Percentiles rank a stretch among this genome's conserved stretches.
Evolutionary conservation across 805 yeast genomes (phyloP).

Genomic region (Myxozyma nipponensis): DNA sequence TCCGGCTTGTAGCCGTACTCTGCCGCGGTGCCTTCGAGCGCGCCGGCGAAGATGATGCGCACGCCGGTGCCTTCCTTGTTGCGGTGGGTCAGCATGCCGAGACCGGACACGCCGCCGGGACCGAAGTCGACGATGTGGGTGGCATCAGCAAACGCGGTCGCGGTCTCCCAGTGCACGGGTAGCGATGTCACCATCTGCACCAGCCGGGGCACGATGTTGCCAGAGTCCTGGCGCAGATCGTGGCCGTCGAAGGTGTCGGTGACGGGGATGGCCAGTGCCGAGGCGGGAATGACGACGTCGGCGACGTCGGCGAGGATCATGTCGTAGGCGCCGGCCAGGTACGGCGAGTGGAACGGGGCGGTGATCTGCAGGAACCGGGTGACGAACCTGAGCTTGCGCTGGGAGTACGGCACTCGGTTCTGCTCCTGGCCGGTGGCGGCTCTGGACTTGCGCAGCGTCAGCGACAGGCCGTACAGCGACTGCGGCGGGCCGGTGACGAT

Average conservation of each 20-base stretch:
- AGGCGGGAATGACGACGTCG: conserved; percentile 52
- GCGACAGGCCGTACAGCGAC: conserved; percentile 91
- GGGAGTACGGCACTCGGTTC: conserved; percentile 87
- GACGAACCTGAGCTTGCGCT: conserved; percentile 90
- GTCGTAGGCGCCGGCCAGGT: conserved; percentile 68
- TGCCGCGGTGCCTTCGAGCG: conserved; percentile 65
- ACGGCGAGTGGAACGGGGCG: conserved; percentile 94
- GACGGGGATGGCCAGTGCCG: conserved; percentile 74
- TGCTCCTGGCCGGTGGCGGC: conserved; percentile 94
- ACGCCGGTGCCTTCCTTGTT: conserved; percentile 99
- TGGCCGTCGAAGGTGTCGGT: conserved; percentile 83
- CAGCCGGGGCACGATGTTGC: conserved; percentile 62
- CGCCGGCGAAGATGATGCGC: conserved; percentile 90
- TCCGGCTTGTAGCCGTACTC: conserved; percentile 97
- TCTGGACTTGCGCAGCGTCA: conserved; percentile 87
- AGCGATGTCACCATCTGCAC: conserved; percentile 79
- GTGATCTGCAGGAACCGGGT: conserved; percentile 92
- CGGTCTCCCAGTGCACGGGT: conserved; percentile 92
- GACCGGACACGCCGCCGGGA: conserved; percentile 97
- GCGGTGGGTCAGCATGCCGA: conserved; percentile 93
- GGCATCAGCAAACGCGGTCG: conserved; percentile 66
- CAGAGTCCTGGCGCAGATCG: conserved; percentile 56
- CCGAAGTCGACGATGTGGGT: conserved; percentile 96
- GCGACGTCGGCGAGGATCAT: conserved; percentile 63
- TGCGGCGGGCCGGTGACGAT: conserved; percentile 98